A percentile compares a stretch with the other conserved stretches of the same genome.
These are phyloP conservation scores for Spinacia oleracea DNA, from an alignment of 179 eudicot genomes.

Conservation along the genomic window DNA sequence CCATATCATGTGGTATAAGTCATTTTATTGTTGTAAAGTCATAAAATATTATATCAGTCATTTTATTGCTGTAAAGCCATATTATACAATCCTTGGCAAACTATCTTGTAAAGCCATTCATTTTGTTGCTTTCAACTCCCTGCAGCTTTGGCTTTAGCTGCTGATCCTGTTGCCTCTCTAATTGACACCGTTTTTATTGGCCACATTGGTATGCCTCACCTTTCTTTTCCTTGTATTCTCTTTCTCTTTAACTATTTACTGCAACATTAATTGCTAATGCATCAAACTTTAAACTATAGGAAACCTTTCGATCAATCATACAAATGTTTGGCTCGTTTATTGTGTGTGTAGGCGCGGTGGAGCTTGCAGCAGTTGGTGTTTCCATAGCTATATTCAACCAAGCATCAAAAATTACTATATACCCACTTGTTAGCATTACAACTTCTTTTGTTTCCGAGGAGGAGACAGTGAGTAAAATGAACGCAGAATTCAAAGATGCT, in stretches of 20 bases:
- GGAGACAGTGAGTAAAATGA: constrained; percentile 54
- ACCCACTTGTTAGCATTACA: constrained; percentile 90
- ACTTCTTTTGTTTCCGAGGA: constrained; percentile 98
- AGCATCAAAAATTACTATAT: constrained; percentile 82
- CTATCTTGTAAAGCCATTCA: too few relatives aligned
- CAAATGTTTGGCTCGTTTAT: background rate
- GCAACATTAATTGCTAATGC: too few relatives aligned
- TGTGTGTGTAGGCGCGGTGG: constrained; percentile 58
- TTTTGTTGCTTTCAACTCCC: too few relatives aligned
- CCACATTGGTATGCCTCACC: constrained; percentile 52
- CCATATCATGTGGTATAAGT: too few relatives aligned
- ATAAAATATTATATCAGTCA: too few relatives aligned
- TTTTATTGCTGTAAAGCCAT: too few relatives aligned
- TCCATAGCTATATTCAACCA: constrained; percentile 96
- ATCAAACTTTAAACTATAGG: too few relatives aligned
- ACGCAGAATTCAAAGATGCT: constrained; percentile 16
- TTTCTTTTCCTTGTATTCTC: background rate
- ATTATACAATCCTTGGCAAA: too few relatives aligned
- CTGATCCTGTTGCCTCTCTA: constrained; percentile 97
- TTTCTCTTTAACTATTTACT: background rate
- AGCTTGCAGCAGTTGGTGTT: constrained; percentile 98
- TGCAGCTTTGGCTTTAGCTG: constrained; percentile 95
- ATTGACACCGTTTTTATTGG: constrained; percentile 97
- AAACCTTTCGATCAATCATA: background rate
- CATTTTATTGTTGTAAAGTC: too few relatives aligned